Percentiles rank a stretch among this genome's conserved stretches.
Evolutionary conservation across 441 rosid genomes (phyloP).

Genomic region (Euphorbia celastroides): DNA sequence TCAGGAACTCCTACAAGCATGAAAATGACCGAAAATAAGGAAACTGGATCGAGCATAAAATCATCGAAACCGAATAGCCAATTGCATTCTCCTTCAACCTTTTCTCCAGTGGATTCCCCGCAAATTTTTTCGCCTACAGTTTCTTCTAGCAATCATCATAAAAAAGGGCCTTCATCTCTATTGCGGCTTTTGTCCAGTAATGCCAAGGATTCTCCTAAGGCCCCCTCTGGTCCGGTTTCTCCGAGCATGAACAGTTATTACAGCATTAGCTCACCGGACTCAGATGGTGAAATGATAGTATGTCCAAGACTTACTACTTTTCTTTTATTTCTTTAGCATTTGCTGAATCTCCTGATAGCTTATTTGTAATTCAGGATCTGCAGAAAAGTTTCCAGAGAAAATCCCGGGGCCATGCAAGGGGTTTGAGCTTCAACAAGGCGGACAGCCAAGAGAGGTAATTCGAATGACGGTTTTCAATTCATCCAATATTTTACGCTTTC

Average conservation of each 20-base stretch:
- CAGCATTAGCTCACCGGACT: constrained; percentile 36
- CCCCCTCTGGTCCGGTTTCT: constrained; percentile 32
- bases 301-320: constrained; percentile 2
- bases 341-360: constrained; percentile 21
- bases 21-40: constrained; percentile 20
- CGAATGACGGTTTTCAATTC: not conserved
- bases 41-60: constrained; percentile 13
- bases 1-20: constrained; percentile 19
- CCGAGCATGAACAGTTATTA: constrained; percentile 23
- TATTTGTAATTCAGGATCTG: constrained; percentile 20
- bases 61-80: constrained; percentile 23
- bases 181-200: constrained; percentile 32
- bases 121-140: constrained; percentile 26
- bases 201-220: constrained; percentile 20
- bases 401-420: constrained; percentile 17
- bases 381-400: constrained; percentile 19
- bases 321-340: not conserved
- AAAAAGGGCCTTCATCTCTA: constrained; percentile 24
- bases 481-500: too few species aligned
- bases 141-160: constrained; percentile 30
- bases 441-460: constrained; percentile 33
- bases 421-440: constrained; percentile 29
- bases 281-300: constrained; percentile 36
- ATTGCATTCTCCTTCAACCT: constrained; percentile 23
- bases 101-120: constrained; percentile 40